Conservation (phyloP, 441 rosid species). For the Arabidopsis lyrata region DNA sequence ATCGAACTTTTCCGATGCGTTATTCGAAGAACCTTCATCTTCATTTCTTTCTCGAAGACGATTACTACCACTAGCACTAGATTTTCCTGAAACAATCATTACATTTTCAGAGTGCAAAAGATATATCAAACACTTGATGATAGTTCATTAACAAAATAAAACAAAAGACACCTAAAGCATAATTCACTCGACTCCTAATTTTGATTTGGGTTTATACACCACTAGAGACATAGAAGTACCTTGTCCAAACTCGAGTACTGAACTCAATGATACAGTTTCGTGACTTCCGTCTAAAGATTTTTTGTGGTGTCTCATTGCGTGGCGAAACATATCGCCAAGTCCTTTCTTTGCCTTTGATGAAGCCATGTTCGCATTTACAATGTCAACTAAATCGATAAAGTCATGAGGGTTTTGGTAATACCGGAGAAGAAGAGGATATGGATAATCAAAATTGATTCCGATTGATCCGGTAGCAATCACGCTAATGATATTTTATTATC, state of each 20-base stretch:
- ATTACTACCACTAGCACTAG: background rate
- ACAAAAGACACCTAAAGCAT: too few relatives aligned
- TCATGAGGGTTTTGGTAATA: too few relatives aligned
- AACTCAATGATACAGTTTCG: background rate
- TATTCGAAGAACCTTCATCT: background rate
- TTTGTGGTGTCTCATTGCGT: background rate
- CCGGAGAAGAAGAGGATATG: background rate
- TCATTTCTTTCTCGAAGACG: background rate
- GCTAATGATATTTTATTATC: background rate
- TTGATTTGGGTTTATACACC: too few relatives aligned
- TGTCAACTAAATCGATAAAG: background rate
- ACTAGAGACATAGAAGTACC: too few relatives aligned
- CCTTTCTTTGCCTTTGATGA: background rate
- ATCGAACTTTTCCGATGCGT: constrained; percentile 50
- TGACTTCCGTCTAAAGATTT: background rate
- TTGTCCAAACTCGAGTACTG: too few relatives aligned
- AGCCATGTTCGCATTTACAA: background rate
- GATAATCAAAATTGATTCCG: too few relatives aligned
- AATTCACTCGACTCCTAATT: too few relatives aligned
- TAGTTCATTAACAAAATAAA: too few relatives aligned
- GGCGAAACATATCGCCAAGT: background rate
- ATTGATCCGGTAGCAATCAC: background rate
- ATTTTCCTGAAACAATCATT: constrained; percentile 1
- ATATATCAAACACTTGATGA: too few relatives aligned
- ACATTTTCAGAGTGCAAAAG: background rate